These are phyloP conservation scores for Phyllosticta citrichinensis DNA, from an alignment of 2,329 filamentous ascomycete genomes.

Conservation along the genomic window DNA sequence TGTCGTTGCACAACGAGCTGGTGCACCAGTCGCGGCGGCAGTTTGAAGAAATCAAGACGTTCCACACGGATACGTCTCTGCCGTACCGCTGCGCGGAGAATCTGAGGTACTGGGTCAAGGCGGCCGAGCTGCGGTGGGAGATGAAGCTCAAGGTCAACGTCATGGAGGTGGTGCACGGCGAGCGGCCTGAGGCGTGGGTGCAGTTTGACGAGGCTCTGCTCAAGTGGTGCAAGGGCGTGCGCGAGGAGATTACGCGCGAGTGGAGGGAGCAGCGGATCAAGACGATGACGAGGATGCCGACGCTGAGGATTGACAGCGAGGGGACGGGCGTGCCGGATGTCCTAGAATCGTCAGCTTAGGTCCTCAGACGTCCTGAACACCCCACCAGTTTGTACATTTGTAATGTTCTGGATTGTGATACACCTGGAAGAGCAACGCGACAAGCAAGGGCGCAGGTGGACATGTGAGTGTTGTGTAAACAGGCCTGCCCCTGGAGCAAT, in stretches of 20 bases:
- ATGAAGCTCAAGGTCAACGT: constrained; percentile 72
- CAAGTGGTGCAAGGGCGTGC: constrained; percentile 71
- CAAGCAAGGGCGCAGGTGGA: not conserved
- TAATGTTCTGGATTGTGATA: constrained; percentile 1
- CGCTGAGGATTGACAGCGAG: constrained; percentile 25
- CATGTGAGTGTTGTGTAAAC: constrained; percentile 1
- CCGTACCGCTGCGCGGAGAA: constrained; percentile 93
- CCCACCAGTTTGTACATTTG: constrained; percentile 3
- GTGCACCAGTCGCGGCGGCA: constrained; percentile 75
- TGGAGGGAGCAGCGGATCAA: constrained; percentile 39
- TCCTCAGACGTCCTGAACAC: too few relatives aligned
- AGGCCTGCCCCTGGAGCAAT: constrained; percentile 7
- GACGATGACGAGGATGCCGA: constrained; percentile 24
- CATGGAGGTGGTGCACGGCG: constrained; percentile 73
- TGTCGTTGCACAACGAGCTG: constrained; percentile 81
- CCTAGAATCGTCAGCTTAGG: too few relatives aligned
- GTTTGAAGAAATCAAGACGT: constrained; percentile 81
- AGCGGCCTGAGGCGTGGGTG: constrained; percentile 58
- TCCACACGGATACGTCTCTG: constrained; percentile 87
- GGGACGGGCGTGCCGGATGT: not conserved
- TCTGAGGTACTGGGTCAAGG: constrained; percentile 91
- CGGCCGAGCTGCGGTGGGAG: constrained; percentile 89
- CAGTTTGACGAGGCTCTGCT: constrained; percentile 76
- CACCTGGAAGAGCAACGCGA: too few relatives aligned
- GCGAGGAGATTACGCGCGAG: constrained; percentile 73